Percentiles rank a stretch among this genome's conserved stretches.
These are phyloP conservation scores for Porpolomopsis calyptriformis DNA, from an alignment of 768 basidiomycete genomes.

Conservation along the genomic window DNA sequence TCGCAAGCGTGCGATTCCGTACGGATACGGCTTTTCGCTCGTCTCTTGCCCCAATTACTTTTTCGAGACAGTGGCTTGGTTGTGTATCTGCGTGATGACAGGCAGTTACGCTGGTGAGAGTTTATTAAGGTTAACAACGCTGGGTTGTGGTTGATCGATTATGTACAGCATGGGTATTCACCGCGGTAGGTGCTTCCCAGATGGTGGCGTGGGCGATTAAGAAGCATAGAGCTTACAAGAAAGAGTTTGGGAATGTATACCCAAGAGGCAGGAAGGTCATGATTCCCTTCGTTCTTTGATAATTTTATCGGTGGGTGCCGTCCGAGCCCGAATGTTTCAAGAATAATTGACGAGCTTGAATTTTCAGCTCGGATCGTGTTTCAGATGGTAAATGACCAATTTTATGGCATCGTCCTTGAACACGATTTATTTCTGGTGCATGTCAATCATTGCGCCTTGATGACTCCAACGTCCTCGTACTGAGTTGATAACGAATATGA, in stretches of 20 bases:
- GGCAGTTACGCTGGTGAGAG: constrained; percentile 61
- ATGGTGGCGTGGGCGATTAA: constrained; percentile 87
- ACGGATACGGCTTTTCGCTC: constrained; percentile 85
- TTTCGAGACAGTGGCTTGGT: constrained; percentile 79
- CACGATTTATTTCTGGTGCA: too few relatives aligned
- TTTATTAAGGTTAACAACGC: background rate
- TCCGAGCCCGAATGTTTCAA: too few relatives aligned
- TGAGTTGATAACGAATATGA: too few relatives aligned
- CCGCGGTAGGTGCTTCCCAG: constrained; percentile 44
- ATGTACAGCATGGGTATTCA: constrained; percentile 50
- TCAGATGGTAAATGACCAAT: too few relatives aligned
- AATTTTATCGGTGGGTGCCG: too few relatives aligned
- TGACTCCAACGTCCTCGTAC: too few relatives aligned
- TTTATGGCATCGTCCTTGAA: too few relatives aligned
- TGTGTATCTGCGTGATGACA: constrained; percentile 63
- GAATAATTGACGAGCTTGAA: too few relatives aligned
- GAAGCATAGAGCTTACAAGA: constrained; percentile 84
- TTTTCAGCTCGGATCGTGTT: too few relatives aligned
- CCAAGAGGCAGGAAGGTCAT: constrained; percentile 66
- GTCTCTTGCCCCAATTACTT: constrained; percentile 91
- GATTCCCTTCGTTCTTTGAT: constrained; percentile 21
- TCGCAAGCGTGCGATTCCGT: constrained; percentile 72
- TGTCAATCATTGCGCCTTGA: too few relatives aligned
- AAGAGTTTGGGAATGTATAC: constrained; percentile 86
- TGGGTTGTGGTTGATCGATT: background rate